Evolutionary conservation across 2,329 filamentous ascomycete genomes (phyloP), one percentile per base, ranked within the genome.

Genomic region (Colletotrichum higginsianum): DNA sequence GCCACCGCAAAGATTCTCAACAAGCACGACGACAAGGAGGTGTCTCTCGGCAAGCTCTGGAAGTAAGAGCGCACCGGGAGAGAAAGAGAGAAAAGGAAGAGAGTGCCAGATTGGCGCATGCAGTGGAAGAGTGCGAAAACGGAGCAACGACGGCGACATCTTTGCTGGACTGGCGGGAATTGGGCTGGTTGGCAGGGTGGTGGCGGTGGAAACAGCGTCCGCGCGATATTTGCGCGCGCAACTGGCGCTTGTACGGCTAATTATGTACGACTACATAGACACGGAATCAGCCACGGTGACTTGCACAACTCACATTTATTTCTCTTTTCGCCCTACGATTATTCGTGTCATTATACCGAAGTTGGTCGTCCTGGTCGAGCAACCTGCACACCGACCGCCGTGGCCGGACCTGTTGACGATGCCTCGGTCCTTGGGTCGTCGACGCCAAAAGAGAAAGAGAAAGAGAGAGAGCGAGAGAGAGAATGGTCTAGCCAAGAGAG

Each of bases 21-120:
- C 90, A 98, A 98, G 89, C 96, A 98, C 82, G 96, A 98, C 80
- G 96, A 99, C 84, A 98, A 98, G 89, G 95, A 98, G 82, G 93
- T 95, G 77, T 95, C 92, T 80, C 87, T 97, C 78, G 93, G 92
- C 80, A 97, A 97, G 86, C 86, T 97, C 79, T 97, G 85, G 84
- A 85, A 85, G 79, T 85, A 79, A 76, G 62, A 13, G 40, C 26
- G 50, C 30, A 11, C n/a, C 30, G 72, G 71, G 64, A 61, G 42
- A 71, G 30, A n/a, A 40, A 15, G 53, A 40, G 18, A 40, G 11
- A 56, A 56, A 56, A 38, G 11, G 2, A 18, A n/a, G 18, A 40
- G 11, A 18, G 52, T 38, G 35, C 35, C 35, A 38, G 35, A 11
- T 38, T 38, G 35, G 35, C 35, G 35, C 35, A 38, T 44, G 42